Evolutionary conservation across 768 basidiomycete species (phyloP).

Genomic region (Leucosporidium creatinivorum): DNA sequence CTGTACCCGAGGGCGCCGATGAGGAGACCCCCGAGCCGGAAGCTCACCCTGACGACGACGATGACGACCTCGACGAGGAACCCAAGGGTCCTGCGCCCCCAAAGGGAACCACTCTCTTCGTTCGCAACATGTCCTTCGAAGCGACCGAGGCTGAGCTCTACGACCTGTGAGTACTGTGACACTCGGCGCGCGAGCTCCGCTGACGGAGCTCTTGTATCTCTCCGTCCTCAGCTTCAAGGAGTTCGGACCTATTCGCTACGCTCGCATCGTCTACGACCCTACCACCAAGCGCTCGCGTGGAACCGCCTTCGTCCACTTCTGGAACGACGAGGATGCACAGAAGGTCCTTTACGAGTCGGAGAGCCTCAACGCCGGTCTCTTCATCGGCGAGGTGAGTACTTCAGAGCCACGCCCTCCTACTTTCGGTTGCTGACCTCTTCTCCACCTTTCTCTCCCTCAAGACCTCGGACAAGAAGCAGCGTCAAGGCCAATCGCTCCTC

Average conservation of each 20-base stretch:
- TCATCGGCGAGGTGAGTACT: constrained; percentile 24
- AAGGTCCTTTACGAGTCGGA: constrained; percentile 55
- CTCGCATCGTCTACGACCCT: constrained; percentile 76
- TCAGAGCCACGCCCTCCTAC: no score
- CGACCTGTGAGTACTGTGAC: constrained; percentile 54
- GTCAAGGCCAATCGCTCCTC: constrained; percentile 74
- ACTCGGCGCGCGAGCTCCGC: not conserved
- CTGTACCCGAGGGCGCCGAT: constrained; percentile 34
- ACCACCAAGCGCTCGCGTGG: constrained; percentile 80
- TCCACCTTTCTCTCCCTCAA: not conserved
- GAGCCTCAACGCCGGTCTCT: constrained; percentile 26
- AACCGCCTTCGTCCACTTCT: constrained; percentile 94
- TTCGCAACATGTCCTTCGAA: constrained; percentile 85
- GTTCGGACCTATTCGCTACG: constrained; percentile 89
- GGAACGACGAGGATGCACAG: constrained; percentile 85
- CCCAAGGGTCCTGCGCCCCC: constrained; percentile 1
- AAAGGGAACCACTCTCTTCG: constrained; percentile 81
- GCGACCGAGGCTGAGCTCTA: constrained; percentile 90
- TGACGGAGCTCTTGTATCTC: not conserved
- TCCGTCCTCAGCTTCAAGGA: constrained; percentile 62
- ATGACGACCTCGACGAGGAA: constrained; percentile 50
- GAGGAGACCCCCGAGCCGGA: constrained; percentile 35
- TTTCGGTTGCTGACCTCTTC: no score
- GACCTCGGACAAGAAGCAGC: constrained; percentile 51
- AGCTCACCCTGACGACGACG: constrained; percentile 43